These are phyloP conservation scores for Trichoderma sp. DNA, from an alignment of 2,329 filamentous ascomycete genomes.

Conservation along the genomic window DNA sequence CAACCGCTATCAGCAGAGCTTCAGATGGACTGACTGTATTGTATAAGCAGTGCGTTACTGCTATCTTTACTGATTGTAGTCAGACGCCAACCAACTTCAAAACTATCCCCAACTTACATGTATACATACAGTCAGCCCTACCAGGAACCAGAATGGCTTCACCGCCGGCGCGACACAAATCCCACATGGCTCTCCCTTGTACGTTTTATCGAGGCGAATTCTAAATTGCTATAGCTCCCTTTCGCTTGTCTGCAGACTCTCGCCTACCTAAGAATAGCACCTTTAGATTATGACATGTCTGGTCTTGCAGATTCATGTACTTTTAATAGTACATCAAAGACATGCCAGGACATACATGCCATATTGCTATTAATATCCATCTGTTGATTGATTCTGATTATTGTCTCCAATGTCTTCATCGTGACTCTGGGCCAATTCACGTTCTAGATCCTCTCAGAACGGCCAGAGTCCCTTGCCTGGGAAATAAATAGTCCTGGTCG, in stretches of 20 bases:
- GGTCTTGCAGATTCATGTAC: neutral
- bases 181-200: neutral
- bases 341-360: neutral
- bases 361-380: neutral
- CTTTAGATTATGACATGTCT: neutral
- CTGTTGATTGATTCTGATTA: neutral
- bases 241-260: constrained; percentile 7
- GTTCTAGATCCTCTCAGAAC: neutral
- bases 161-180: neutral
- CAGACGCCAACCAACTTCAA: neutral
- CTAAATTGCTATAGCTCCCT: neutral
- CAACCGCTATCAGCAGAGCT: neutral
- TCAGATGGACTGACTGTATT: neutral
- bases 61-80: neutral
- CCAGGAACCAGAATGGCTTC: constrained; percentile 11
- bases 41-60: too few species aligned
- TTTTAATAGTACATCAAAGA: neutral
- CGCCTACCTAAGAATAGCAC: constrained; percentile 3
- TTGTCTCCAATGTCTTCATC: neutral
- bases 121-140: neutral
- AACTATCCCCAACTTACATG: neutral
- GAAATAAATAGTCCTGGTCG: constrained; percentile 1
- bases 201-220: neutral
- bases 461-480: neutral
- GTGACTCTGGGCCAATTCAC: neutral